Evolutionary conservation across 306 rosid species (phyloP).

Genomic region (Rosa multiflora): DNA sequence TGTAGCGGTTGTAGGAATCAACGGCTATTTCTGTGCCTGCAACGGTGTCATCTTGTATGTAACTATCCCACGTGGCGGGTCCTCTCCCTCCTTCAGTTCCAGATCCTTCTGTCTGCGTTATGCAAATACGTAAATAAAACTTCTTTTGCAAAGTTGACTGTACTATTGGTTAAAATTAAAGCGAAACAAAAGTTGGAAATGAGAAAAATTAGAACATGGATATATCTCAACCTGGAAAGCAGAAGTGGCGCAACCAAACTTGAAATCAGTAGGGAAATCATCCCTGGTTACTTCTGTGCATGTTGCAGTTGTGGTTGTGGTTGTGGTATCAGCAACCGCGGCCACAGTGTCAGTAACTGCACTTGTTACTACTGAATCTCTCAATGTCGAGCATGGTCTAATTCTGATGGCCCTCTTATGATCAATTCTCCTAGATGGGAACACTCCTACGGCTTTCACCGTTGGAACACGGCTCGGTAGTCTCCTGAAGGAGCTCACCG

Average conservation of each 20-base stretch:
- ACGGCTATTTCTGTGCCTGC: not conserved
- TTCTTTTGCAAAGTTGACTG: too few species aligned
- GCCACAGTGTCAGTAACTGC: not conserved
- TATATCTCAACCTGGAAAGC: constrained; percentile 1
- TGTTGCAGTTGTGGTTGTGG: not conserved
- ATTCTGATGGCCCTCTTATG: not conserved
- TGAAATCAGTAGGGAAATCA: not conserved
- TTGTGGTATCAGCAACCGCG: not conserved
- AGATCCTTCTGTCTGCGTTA: not conserved
- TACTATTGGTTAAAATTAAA: too few species aligned
- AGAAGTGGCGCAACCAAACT: not conserved
- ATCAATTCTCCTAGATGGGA: constrained; percentile 1
- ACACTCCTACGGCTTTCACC: not conserved
- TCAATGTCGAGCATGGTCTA: not conserved
- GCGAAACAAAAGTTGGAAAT: not conserved
- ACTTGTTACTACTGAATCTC: not conserved
- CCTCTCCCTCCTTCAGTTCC: constrained; percentile 10
- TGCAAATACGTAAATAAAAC: not conserved
- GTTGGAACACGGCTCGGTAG: not conserved
- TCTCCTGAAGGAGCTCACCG: not conserved
- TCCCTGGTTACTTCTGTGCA: not conserved
- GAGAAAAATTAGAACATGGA: not conserved
- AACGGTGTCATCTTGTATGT: not conserved
- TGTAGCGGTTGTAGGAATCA: not conserved
- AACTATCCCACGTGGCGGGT: not conserved